Base-by-base conservation (phyloP, 495 filamentous ascomycete genomes). In the Penicillium turbatum region DNA sequence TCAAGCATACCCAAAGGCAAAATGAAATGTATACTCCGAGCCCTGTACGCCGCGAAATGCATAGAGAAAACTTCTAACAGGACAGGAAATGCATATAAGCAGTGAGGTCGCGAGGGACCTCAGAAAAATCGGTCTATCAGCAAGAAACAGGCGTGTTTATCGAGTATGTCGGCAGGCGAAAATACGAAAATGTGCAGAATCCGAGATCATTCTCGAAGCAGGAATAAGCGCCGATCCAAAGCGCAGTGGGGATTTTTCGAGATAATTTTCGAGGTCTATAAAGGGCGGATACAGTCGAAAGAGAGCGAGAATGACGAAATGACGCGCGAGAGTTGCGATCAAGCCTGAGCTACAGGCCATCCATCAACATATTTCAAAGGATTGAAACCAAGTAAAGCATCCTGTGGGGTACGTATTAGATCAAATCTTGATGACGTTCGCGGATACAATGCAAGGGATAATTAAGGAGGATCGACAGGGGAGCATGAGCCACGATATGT, bases 311-410 rank as follows among this genome's bases (percentile, higher is more conserved):
- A 19, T 40, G 27, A 24, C 16, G 36, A 35, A n/a, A n/a, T n/a
- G 35, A 31, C 17, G 31, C 31, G 41, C 34, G 35, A 51, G 34
- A n/a, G 24, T 24, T 29, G 35, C 51, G 24, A 52, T 67, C 27
- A 67, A 12, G 61, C 50, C 31, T 62, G 57, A 7, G 58, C 66
- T 32, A 71, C 62, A 6, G 74, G 75, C 76, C 74, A 78, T 17
- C 75, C 73, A 24, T 77, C 54, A 17, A 73, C 61, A 48, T 76
- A 77, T 35, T 59, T 54, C 15, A 79, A 55, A 29, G 66, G 63
- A 45, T 68, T 78, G 34, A 68, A 78, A 0, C 74, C 74, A 16
- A 79, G 61, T 48, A 69, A 59, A 12, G 75, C 75, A 39, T 77
- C 71, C 70, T 75, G 32, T 27, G 29, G 10, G 6, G 19, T 16